A percentile compares a stretch with the other conserved stretches of the same genome.
Evolutionary conservation across 1,284 basidiomycete species (phyloP).

Genomic region (Polyporus tsugae): DNA sequence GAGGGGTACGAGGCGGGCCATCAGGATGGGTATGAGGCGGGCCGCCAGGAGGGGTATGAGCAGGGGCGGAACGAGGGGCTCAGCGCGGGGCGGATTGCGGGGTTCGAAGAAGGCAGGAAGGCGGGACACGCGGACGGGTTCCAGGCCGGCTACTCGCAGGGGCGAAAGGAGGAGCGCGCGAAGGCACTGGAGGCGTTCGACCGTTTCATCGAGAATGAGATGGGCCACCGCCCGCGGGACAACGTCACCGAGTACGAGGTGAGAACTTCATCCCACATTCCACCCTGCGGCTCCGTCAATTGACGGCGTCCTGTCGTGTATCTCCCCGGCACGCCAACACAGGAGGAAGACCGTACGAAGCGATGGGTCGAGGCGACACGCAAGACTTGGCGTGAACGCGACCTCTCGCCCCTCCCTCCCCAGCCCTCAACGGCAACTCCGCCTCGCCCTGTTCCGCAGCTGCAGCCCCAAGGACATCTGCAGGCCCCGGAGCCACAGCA

Average conservation of each 20-base stretch:
- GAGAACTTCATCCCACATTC: conserved; percentile 12
- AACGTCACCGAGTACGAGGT: conserved; percentile 40
- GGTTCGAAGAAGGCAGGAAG: conserved; percentile 46
- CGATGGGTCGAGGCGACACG: conserved; percentile 42
- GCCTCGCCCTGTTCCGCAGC: background rate
- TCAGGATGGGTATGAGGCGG: conserved; percentile 49
- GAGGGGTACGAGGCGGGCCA: conserved; percentile 46
- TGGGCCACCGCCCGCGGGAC: conserved; percentile 35
- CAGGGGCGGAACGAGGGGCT: conserved; percentile 50
- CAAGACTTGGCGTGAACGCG: conserved; percentile 30
- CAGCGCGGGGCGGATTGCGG: conserved; percentile 44
- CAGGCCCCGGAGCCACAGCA: conserved; percentile 11
- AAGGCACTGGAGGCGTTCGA: conserved; percentile 63
- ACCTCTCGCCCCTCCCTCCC: conserved; percentile 24
- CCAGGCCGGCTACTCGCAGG: conserved; percentile 52
- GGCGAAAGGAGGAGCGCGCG: conserved; percentile 57
- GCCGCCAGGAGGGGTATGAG: conserved; percentile 57
- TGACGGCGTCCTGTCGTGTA: background rate
- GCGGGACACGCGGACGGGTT: conserved; percentile 51
- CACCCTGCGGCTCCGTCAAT: background rate
- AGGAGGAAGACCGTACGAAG: conserved; percentile 39
- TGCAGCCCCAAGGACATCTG: conserved; percentile 6
- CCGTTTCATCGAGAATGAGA: conserved; percentile 56
- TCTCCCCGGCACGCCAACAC: conserved; percentile 8
- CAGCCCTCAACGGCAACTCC: background rate